Base-by-base conservation (phyloP, 2,329 filamentous ascomycete species). In the Penicillium sp. region DNA sequence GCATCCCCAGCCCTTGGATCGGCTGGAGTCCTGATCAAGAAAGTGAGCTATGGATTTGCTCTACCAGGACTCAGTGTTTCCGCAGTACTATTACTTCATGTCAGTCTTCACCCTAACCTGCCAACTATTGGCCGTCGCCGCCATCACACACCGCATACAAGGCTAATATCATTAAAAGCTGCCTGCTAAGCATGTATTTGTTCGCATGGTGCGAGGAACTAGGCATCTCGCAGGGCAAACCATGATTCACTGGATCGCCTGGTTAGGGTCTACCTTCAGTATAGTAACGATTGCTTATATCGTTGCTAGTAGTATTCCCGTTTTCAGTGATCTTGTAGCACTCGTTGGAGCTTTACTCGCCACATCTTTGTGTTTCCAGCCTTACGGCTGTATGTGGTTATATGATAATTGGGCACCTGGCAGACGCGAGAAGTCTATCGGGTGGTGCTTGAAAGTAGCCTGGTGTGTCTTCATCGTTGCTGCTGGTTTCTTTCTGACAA, bases 1-100 rank as follows among this genome's bases (percentile, higher is more conserved):
- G 71, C 76, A 3, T 78, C 76, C 0, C 77, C 77, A 1, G 75
- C 76, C 1, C 69, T 80, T 13, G 77, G 75, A 2, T 77, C 74
- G 28, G 77, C 77, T 0, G 77, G 77, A 0, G 2, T 33, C 0
- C 44, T 63, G 0, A 67, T 78, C 49, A 79, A 79, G 65, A 78
- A 73, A 53, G 64, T 78, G 18, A 69, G 69, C 47, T 80, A 79
- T 46, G 77, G 77, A 16, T 56, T 70, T 37, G 68, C 62, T 9
- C 57, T 70, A 10, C 64, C 63, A 1, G 66, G 67, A 0, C 50
- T 75, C 36, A 47, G 68, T 43, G 63, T 67, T 42, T 58, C 49
- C 5, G 58, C 60, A 11, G 53, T 56, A 28, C 52, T 65, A 6
- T 52, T 68, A 9, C 40, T 60, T 5, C 61, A 65, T 42, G 60